phyloP scores from a whole-genome alignment of 768 basidiomycete species.

The Cyathus striatus region DNA sequence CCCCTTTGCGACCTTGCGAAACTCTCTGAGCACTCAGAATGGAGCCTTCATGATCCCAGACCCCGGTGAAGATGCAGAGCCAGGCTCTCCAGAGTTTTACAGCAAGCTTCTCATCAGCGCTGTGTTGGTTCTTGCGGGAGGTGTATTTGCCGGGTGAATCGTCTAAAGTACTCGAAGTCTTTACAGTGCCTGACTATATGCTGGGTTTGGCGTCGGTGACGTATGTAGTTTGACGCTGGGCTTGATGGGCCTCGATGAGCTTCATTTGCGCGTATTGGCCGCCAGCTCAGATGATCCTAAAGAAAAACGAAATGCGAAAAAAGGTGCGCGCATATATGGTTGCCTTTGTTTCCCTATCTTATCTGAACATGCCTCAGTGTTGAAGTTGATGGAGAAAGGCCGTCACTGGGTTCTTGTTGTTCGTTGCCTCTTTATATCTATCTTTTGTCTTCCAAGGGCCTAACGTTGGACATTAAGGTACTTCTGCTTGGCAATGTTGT shows the following conservation, averaged over 20 bases:
- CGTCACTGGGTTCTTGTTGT: constrained; percentile 96
- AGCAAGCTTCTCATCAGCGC: constrained; percentile 64
- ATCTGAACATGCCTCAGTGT: not conserved
- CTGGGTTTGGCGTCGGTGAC: too few species aligned
- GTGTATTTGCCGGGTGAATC: constrained; percentile 87
- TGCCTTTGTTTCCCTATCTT: not conserved
- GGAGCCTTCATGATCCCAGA: constrained; percentile 3
- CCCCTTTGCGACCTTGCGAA: too few species aligned
- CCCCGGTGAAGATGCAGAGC: constrained; percentile 3
- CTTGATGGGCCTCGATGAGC: constrained; percentile 89
- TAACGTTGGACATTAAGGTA: constrained; percentile 40
- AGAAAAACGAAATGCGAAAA: constrained; percentile 67
- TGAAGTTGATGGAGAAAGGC: constrained; percentile 53
- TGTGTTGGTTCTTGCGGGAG: constrained; percentile 75
- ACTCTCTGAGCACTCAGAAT: too few species aligned
- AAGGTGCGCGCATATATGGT: constrained; percentile 35
- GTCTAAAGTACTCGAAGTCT: not conserved
- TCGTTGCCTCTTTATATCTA: constrained; percentile 11
- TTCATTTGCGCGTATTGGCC: constrained; percentile 83
- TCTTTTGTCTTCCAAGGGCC: not conserved
- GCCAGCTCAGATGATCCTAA: constrained; percentile 70
- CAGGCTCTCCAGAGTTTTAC: constrained; percentile 66
- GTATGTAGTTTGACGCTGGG: constrained; percentile 74
- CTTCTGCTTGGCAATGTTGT: constrained; percentile 88
- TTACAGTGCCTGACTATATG: too few species aligned